phyloP scores from a whole-genome alignment of 1,139 yeast species.

The Pichia sp. region DNA sequence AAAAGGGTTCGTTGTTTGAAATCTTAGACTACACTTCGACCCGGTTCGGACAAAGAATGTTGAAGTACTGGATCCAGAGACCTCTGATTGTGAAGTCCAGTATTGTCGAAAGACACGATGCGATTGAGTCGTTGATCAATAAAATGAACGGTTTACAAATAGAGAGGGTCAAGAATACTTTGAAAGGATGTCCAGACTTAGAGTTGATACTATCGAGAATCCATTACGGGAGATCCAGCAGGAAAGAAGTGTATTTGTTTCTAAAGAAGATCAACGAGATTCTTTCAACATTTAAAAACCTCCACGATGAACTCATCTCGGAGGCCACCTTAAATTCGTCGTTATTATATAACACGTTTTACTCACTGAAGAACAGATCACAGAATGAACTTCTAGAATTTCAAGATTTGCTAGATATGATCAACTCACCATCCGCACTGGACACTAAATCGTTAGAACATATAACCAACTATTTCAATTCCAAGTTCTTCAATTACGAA shows the following conservation, averaged over 20 bases:
- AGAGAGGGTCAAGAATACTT: slow-evolving; percentile 47
- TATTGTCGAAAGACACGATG: slow-evolving; percentile 61
- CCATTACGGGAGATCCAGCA: slow-evolving; percentile 61
- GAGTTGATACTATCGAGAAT: slow-evolving; percentile 66
- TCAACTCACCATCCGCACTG: slow-evolving; percentile 56
- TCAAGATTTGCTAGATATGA: slow-evolving; percentile 45
- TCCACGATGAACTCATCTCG: slow-evolving; percentile 17
- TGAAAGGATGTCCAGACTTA: slow-evolving; percentile 59
- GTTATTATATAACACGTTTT: slow-evolving; percentile 16
- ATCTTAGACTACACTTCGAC: slow-evolving; percentile 79
- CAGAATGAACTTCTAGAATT: slow-evolving; percentile 24
- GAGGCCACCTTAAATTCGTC: slow-evolving; percentile 18
- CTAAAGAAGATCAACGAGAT: slow-evolving; percentile 50
- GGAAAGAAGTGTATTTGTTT: slow-evolving; percentile 65
- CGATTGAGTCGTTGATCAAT: slow-evolving; percentile 54
- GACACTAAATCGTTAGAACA: slow-evolving; percentile 47
- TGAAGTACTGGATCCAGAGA: slow-evolving; percentile 69
- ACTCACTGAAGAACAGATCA: slow-evolving; percentile 11
- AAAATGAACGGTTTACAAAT: slow-evolving; percentile 36
- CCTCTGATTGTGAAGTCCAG: slow-evolving; percentile 58
- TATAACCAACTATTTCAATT: slow-evolving; percentile 53
- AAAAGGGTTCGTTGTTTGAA: slow-evolving; percentile 74
- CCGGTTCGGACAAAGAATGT: slow-evolving; percentile 64
- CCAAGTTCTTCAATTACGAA: slow-evolving; percentile 38
- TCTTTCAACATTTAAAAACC: slow-evolving; percentile 32